phyloP scores from a whole-genome alignment of 768 basidiomycete genomes.

The Macrocybe gigantea region DNA sequence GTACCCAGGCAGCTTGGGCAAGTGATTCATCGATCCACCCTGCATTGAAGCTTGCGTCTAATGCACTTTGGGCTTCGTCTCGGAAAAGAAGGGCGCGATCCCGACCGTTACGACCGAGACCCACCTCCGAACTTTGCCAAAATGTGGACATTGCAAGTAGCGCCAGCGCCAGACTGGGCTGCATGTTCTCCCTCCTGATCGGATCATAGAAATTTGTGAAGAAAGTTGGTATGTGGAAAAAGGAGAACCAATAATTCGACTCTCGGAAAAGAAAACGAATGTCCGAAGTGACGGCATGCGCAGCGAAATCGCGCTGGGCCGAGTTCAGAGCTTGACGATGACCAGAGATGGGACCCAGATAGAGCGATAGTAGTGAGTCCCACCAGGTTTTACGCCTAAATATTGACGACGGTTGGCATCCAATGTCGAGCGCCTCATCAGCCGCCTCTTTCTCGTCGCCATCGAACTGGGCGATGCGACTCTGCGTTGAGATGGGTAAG shows the following conservation, averaged over 20 bases:
- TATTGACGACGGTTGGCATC: conserved; percentile 53
- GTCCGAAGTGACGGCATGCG: conserved; percentile 44
- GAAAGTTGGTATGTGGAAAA: conserved; percentile 68
- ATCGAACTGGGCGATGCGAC: not conserved
- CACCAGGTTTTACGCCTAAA: conserved; percentile 76
- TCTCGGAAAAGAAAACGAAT: conserved; percentile 58
- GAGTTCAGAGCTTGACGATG: conserved; percentile 27
- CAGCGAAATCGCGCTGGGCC: conserved; percentile 40
- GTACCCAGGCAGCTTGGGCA: conserved; percentile 73
- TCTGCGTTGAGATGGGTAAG: not conserved
- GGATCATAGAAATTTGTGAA: conserved; percentile 55
- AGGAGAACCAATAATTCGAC: conserved; percentile 70
- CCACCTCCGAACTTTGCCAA: conserved; percentile 64
- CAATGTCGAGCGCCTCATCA: conserved; percentile 25
- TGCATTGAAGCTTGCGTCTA: conserved; percentile 67
- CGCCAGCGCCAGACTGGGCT: conserved; percentile 61
- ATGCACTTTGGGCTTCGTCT: conserved; percentile 61
- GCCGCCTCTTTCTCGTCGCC: conserved; percentile 15
- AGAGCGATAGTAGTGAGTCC: conserved; percentile 61
- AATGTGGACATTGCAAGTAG: conserved; percentile 62
- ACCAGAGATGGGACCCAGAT: conserved; percentile 31
- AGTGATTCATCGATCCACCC: conserved; percentile 71
- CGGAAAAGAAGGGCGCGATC: conserved; percentile 53
- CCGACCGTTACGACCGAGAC: conserved; percentile 43
- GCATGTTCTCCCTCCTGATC: conserved; percentile 45